Evolutionary conservation across 129 eudicot genomes (phyloP).

Genomic region (Arctium lappa): DNA sequence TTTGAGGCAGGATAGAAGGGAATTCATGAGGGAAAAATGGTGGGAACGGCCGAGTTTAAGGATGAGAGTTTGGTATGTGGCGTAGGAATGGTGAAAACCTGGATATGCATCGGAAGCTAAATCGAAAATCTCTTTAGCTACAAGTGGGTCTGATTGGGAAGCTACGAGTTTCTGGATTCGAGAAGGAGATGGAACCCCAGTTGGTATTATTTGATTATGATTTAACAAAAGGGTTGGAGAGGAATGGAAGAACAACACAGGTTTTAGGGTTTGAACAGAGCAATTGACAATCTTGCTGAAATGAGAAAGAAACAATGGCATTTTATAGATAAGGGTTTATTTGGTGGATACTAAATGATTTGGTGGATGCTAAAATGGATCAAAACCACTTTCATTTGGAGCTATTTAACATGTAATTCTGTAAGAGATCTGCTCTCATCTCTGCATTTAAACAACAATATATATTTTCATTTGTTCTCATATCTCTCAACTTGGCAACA

Average conservation of each 20-base stretch:
- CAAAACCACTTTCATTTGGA: no score
- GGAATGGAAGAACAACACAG: slow-evolving; percentile 15
- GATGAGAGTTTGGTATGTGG: slow-evolving; percentile 54
- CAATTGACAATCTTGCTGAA: slow-evolving; percentile 12
- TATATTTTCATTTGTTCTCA: slow-evolving; percentile 65
- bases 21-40: slow-evolving; percentile 60
- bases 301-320: slow-evolving; percentile 11
- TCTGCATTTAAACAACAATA: slow-evolving; percentile 79
- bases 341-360: no score
- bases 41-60: slow-evolving; percentile 67
- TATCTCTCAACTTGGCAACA: slow-evolving; percentile 87
- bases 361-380: not conserved
- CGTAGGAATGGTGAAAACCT: slow-evolving; percentile 56
- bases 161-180: slow-evolving; percentile 59
- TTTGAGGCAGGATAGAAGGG: slow-evolving; percentile 46
- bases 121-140: slow-evolving; percentile 78
- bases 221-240: slow-evolving; percentile 4
- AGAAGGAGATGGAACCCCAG: slow-evolving; percentile 42
- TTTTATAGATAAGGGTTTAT: not conserved
- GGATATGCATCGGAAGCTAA: slow-evolving; percentile 58
- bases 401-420: no score
- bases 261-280: slow-evolving; percentile 23
- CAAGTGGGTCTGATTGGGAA: slow-evolving; percentile 72
- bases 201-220: slow-evolving; percentile 12
- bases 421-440: slow-evolving; percentile 89